Percentiles rank a stretch among this genome's conserved stretches.
These are phyloP conservation scores for Linum trigynum DNA, from an alignment of 345 rosid genomes.

Conservation along the genomic window DNA sequence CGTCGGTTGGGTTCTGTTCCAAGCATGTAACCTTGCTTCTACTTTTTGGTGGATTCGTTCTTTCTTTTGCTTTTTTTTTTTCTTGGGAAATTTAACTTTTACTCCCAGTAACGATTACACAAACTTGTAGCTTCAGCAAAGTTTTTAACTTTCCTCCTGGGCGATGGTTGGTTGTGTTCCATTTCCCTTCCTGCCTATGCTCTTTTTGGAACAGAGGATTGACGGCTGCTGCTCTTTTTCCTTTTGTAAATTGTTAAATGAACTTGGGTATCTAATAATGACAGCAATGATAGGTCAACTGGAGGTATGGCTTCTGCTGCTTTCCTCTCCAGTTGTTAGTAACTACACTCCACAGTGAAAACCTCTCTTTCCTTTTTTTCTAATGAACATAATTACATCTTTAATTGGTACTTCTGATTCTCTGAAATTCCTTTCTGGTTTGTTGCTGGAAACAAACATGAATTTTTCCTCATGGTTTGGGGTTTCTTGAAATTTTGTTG, in stretches of 20 bases:
- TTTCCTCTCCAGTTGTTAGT: too few species aligned
- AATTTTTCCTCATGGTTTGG: neutral
- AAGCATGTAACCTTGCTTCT: conserved; percentile 5
- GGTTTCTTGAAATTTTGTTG: neutral
- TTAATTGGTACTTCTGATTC: neutral
- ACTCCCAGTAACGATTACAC: conserved; percentile 29
- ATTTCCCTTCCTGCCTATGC: neutral
- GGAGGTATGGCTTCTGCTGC: neutral
- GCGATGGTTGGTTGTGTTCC: conserved; percentile 30
- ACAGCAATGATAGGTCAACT: neutral
- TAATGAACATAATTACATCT: neutral
- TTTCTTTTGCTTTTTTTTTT: conserved; percentile 9
- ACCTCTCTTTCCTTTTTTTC: too few species aligned
- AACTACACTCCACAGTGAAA: too few species aligned
- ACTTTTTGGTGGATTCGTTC: conserved; percentile 13
- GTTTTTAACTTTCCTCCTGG: conserved; percentile 22
- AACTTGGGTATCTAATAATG: neutral
- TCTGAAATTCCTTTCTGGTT: neutral
- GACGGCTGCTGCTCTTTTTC: neutral
- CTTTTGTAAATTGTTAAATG: neutral
- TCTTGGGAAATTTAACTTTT: conserved; percentile 15
- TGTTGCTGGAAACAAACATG: neutral
- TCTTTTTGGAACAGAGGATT: neutral
- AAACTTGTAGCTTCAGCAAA: conserved; percentile 23
- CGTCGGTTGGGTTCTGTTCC: conserved; percentile 10